Conservation (phyloP, 257 asterid genomes). For the Nicotiana undulata region DNA sequence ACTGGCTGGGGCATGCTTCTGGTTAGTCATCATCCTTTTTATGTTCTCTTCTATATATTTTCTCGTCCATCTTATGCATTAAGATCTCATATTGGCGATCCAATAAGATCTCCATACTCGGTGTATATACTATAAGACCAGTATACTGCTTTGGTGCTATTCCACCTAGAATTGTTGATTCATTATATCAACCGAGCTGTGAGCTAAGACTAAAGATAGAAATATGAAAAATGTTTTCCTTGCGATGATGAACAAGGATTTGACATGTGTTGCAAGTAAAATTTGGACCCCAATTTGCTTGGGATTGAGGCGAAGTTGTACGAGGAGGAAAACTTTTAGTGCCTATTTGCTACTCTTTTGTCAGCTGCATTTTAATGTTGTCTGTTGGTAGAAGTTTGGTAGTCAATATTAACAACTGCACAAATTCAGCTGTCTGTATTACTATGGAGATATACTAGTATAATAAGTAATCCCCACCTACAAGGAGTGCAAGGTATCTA, state of each 20-base stretch:
- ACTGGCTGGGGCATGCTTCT: conserved; percentile 97
- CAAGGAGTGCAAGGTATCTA: neutral
- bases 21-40: conserved; percentile 36
- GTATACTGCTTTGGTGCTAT: neutral
- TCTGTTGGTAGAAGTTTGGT: neutral
- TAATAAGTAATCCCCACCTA: neutral
- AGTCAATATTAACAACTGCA: neutral
- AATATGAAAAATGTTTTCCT: neutral
- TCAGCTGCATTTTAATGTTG: neutral
- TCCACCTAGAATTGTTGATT: neutral
- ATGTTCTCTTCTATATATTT: neutral
- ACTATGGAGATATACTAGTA: neutral
- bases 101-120: neutral
- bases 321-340: neutral
- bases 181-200: neutral
- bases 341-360: neutral
- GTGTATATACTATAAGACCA: neutral
- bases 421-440: neutral
- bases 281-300: neutral
- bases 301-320: neutral
- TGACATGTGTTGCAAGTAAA: neutral
- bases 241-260: neutral
- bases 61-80: neutral
- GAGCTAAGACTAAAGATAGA: neutral
- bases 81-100: neutral